Evolutionary conservation across 176 grass and related monocot species (phyloP).

Genomic region (Bothriochloa decipiens): DNA sequence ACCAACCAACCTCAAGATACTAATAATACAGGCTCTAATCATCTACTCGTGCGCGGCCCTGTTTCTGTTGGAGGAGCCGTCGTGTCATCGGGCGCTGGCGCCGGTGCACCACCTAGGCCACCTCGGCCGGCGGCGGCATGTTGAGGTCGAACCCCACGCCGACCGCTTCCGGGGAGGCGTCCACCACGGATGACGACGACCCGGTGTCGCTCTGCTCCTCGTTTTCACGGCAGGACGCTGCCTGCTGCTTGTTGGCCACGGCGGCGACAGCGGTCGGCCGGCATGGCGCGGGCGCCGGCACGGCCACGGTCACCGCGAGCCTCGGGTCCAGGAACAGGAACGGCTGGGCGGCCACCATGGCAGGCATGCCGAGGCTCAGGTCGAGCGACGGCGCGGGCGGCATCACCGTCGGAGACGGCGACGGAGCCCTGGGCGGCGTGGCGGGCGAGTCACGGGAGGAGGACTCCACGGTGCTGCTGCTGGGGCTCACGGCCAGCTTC

Average conservation of each 20-base stretch:
- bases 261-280: neutral
- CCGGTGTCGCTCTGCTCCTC: slow-evolving; percentile 78
- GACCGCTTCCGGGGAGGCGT: slow-evolving; percentile 49
- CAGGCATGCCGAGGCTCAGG: slow-evolving; percentile 45
- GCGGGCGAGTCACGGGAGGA: slow-evolving; percentile 53
- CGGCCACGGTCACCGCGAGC: slow-evolving; percentile 56
- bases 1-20: slow-evolving; percentile 29
- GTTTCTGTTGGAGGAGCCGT: neutral
- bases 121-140: slow-evolving; percentile 63
- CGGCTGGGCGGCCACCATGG: slow-evolving; percentile 43
- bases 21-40: slow-evolving; percentile 44
- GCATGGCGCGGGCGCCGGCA: slow-evolving; percentile 38
- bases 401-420: neutral
- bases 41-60: neutral
- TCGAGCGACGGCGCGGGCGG: slow-evolving; percentile 43
- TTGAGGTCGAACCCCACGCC: slow-evolving; percentile 76
- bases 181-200: slow-evolving; percentile 76
- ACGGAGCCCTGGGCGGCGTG: neutral
- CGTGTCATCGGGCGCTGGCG: slow-evolving; percentile 24
- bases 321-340: slow-evolving; percentile 59
- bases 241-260: neutral
- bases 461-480: slow-evolving; percentile 85
- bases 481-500: slow-evolving; percentile 39
- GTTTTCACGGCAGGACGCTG: slow-evolving; percentile 32
- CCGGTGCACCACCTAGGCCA: slow-evolving; percentile 17